These are phyloP conservation scores for Gnomoniopsis smithogilvyi DNA, from an alignment of 2,329 filamentous ascomycete species.

Conservation along the genomic window DNA sequence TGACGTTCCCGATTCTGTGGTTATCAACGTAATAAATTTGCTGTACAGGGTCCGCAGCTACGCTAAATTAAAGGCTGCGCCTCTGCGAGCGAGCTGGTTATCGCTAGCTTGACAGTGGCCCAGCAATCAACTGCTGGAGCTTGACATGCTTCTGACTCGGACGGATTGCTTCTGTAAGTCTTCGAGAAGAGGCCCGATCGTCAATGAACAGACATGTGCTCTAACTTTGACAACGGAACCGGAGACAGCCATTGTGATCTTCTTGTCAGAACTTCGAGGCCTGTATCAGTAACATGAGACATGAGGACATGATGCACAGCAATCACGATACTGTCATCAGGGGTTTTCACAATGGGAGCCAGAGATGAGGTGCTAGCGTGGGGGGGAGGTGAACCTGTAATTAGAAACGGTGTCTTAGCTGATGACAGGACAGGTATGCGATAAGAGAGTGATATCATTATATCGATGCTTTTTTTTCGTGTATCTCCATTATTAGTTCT, in stretches of 20 bases:
- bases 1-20: slow-evolving; percentile 4
- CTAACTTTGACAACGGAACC: too few species aligned
- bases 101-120: neutral
- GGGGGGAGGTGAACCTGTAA: neutral
- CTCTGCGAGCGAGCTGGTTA: neutral
- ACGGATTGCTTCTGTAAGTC: too few species aligned
- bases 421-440: neutral
- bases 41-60: neutral
- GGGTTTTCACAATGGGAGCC: neutral
- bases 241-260: too few species aligned
- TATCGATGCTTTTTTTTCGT: neutral
- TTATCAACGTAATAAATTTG: neutral
- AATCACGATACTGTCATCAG: neutral
- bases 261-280: too few species aligned
- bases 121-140: too few species aligned
- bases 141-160: too few species aligned
- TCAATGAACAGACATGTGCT: too few species aligned
- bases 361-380: neutral
- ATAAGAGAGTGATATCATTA: neutral
- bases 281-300: neutral
- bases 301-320: neutral
- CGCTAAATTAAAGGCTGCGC: too few species aligned
- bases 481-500: too few species aligned
- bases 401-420: neutral
- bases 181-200: too few species aligned